These are phyloP conservation scores for Phytophthora constricta DNA, from an alignment of 352 stramenopile genomes.

Conservation along the genomic window DNA sequence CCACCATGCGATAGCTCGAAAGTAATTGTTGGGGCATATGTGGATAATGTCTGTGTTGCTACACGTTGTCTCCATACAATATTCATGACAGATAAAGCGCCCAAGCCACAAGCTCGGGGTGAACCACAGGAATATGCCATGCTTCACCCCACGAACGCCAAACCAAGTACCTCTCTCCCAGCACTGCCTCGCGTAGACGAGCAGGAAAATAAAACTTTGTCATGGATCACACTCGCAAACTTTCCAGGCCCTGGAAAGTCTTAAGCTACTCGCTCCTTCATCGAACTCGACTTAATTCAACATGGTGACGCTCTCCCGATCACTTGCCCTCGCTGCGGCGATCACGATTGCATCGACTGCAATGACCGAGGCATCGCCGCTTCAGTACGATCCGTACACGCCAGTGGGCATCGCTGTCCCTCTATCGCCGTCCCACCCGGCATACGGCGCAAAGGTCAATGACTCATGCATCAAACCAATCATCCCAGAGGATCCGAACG, in stretches of 20 bases:
- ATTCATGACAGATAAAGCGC: no score
- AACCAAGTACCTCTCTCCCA: no score
- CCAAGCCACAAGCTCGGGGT: not conserved
- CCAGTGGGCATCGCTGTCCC: constrained; percentile 27
- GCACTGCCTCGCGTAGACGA: no score
- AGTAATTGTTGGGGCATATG: no score
- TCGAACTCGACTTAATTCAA: no score
- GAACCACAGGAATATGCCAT: not conserved
- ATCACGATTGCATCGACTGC: not conserved
- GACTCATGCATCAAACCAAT: constrained; percentile 23
- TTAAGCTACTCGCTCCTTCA: no score
- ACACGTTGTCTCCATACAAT: no score
- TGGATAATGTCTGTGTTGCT: no score
- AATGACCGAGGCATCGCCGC: constrained; percentile 14
- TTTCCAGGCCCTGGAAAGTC: no score
- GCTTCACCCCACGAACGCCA: no score
- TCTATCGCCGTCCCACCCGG: constrained; percentile 36
- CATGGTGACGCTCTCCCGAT: constrained; percentile 14
- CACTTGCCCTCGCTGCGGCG: constrained; percentile 1
- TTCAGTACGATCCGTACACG: constrained; percentile 40
- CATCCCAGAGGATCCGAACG: constrained; percentile 26
- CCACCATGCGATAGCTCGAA: no score
- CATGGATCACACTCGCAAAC: constrained; percentile 14
- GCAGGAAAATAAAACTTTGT: not conserved
- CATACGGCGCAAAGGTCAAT: constrained; percentile 29